A percentile compares a stretch with the other conserved stretches of the same genome.
Conservation (phyloP, 73 alveolate genomes). For the Diophrys sp. region DNA sequence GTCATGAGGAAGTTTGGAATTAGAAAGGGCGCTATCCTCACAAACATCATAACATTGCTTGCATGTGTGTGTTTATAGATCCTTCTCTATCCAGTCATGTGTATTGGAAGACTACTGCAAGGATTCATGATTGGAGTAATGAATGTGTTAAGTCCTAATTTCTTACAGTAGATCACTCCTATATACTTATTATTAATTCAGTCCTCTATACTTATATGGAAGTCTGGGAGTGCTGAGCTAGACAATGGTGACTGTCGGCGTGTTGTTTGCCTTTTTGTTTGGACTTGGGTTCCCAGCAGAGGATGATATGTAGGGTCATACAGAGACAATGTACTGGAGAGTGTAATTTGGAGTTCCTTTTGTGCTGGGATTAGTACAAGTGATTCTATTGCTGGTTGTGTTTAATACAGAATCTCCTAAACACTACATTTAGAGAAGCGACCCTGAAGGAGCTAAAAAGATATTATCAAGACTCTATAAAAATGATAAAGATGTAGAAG, state of each 20-base stretch:
- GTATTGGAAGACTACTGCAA: background rate
- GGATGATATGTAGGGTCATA: background rate
- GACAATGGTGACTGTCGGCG: background rate
- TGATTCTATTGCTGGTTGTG: background rate
- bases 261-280: background rate
- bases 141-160: background rate
- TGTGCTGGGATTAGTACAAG: background rate
- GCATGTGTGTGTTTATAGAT: background rate
- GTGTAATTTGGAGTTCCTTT: background rate
- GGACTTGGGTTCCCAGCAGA: background rate
- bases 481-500: background rate
- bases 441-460: background rate
- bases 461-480: background rate
- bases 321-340: background rate
- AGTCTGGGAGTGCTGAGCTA: background rate
- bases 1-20: too few species aligned
- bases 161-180: background rate
- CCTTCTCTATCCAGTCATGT: background rate
- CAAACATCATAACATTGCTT: background rate
- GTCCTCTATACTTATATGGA: background rate
- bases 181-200: too few species aligned
- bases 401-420: background rate
- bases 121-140: background rate
- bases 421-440: background rate
- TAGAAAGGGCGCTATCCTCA: background rate